Conservation (phyloP, 495 filamentous ascomycete genomes). For the Copromyces sp. region DNA sequence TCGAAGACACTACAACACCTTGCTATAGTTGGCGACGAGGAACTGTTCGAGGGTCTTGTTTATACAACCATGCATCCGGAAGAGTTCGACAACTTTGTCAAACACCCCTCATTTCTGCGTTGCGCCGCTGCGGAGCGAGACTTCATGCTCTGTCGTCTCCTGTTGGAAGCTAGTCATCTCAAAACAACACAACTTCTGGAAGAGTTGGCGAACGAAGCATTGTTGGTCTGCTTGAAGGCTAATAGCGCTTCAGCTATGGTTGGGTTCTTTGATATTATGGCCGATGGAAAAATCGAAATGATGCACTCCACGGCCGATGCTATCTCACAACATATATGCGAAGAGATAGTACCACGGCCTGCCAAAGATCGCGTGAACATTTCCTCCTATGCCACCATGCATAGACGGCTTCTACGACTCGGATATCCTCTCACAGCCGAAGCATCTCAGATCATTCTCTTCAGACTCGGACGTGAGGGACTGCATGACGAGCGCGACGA, state of each 20-base stretch:
- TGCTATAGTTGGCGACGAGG: constrained; percentile 41
- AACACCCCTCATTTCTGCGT: constrained; percentile 39
- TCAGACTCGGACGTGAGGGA: constrained; percentile 19
- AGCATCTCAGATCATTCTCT: constrained; percentile 20
- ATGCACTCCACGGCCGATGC: background rate
- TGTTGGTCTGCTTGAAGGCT: background rate
- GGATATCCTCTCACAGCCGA: constrained; percentile 5
- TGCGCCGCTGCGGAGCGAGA: constrained; percentile 16
- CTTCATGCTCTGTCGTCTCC: constrained; percentile 20
- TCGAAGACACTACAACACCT: constrained; percentile 47
- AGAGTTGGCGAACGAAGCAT: constrained; percentile 3
- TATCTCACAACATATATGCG: constrained; percentile 9
- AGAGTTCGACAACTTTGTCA: constrained; percentile 49
- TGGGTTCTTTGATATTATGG: constrained; percentile 24
- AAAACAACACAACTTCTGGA: background rate
- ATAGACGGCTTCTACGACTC: constrained; percentile 3
- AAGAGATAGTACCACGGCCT: background rate
- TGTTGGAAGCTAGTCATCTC: constrained; percentile 15
- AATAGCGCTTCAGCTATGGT: constrained; percentile 2
- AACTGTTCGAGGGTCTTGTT: constrained; percentile 50
- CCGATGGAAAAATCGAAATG: constrained; percentile 5
- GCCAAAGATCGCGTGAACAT: background rate
- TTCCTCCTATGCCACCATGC: constrained; percentile 8
- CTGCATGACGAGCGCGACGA: constrained; percentile 22
- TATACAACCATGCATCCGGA: constrained; percentile 68